Base-by-base conservation (phyloP, 768 basidiomycete genomes). In the Naganishia randhawae region DNA sequence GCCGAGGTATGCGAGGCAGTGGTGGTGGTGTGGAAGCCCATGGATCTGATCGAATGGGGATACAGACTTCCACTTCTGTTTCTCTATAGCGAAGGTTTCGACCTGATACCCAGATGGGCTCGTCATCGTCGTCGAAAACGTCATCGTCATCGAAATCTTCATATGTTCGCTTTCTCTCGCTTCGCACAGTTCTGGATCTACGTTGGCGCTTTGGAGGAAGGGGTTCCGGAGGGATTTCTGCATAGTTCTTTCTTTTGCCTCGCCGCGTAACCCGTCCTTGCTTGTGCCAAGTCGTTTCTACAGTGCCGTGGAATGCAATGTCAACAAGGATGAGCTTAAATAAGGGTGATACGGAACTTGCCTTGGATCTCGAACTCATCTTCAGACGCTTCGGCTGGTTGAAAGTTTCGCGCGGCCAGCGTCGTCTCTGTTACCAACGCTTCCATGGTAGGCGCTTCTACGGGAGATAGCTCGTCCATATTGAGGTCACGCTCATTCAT, bases 161-260 rank as follows among this genome's bases (percentile, higher is more conserved):
- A 17, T 33, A 32, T 8, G 14, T 10, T 8, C n/a, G 35, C 3
- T 29, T 14, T 35, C n/a, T 33, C 32, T 17, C 37, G n/a, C 37
- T 37, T 31, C 33, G 33, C 19, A 33, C 33, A 19, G n/a, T 4
- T 37, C 14, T 22, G 14, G n/a, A 22, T 55, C 32, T 33, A 17
- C 54, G 54, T 32, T 37, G 54, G 16, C 54, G 54, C 25, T 55
- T 55, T 2, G 8, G 54, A 33, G 54, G 54, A 11, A 55, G 11
- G 31, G 33, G 32, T 37, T 55, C 54, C 6, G 37, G 2, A 11
- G 54, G 54, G 22, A 55, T 22, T 35, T 55, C 54, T 33, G 31
- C 32, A 19, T 55, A 55, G 17, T 31, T 33, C 25, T 61, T 61
- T 5, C 57, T 33, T 39, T 61, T 61, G 39, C 39, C 39, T n/a